These are phyloP conservation scores for Saussurea involucrata DNA, from an alignment of 129 eudicot genomes.

Conservation along the genomic window DNA sequence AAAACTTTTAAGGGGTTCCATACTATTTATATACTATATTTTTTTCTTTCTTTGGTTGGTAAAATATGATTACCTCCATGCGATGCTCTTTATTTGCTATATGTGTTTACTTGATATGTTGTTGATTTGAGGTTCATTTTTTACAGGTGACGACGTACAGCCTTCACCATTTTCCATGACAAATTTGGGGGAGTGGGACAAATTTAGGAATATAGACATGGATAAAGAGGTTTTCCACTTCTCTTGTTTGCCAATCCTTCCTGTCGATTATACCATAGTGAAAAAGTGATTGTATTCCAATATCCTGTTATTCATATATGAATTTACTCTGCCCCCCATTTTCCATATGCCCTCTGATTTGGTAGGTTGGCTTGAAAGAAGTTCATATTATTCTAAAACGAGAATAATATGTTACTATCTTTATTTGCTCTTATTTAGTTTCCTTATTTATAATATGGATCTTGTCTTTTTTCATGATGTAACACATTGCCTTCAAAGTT, in stretches of 20 bases:
- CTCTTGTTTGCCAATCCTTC: conserved; percentile 1
- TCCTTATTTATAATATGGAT: not conserved
- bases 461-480: not conserved
- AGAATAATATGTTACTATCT: not conserved
- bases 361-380: conserved; percentile 10
- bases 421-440: not conserved
- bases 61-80: not conserved
- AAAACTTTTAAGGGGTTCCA: not conserved
- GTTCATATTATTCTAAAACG: not conserved
- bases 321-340: conserved; percentile 1
- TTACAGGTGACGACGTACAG: conserved; percentile 82
- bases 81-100: not conserved
- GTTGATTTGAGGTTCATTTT: conserved; percentile 23
- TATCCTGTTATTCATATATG: not conserved
- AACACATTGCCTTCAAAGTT: not conserved
- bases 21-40: not conserved
- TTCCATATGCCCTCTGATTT: not conserved
- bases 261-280: not conserved
- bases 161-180: conserved; percentile 82
- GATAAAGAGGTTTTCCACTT: conserved; percentile 78
- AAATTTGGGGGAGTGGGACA: conserved; percentile 82
- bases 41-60: not conserved
- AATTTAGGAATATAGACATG: conserved; percentile 92
- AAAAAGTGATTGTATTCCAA: not conserved
- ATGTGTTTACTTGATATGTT: not conserved